Base-by-base conservation (phyloP, 2,329 filamentous ascomycete species). In the Epichloe hybrida region DNA sequence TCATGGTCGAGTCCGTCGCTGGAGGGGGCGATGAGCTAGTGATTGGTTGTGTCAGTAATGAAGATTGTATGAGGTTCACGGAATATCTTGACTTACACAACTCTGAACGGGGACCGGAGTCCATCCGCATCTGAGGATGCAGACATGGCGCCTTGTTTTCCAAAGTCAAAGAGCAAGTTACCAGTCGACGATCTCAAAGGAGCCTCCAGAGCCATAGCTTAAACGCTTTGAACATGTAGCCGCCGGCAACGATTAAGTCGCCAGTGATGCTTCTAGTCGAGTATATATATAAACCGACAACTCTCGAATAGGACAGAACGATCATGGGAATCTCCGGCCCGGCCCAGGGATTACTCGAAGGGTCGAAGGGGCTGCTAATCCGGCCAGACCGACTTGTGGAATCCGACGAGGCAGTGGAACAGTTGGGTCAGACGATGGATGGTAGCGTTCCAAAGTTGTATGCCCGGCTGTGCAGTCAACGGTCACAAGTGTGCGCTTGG, bases 121-220 rank as follows among this genome's bases (percentile, higher is more conserved):
- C 69, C 65, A 48, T 76, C 71, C 41, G 73, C 72, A 50, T 79
- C 75, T 45, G 75, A 70, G 12, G 76, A 72, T n/a, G 73, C 59
- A 48, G 77, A 74, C 69, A 81, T 77, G 46, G 81, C 61, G 55
- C 55, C 72, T 55, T 72, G 70, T 56, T 72, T 72, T 46, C 72
- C 53, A 41, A 67, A 66, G 21, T 59, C 58, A 50, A 67, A 68
- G 44, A 65, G 63, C 46, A 68, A 46, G 53, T 59, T 77, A 62
- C 75, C 77, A 53, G 77, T 77, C 54, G 81, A 84, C 54, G 79
- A 77, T 61, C 80, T 72, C 59, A 85, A 64, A 53, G 80, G 80
- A 61, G 74, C 79, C 67, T 69, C 61, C 56, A 70, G 60, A 57
- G 67, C 62, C 66, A 69, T 64, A 58, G 54, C 53, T 56, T 17